A percentile compares a stretch with the other conserved stretches of the same genome.
Conservation (phyloP, 345 rosid species). For the Linum trigynum region DNA sequence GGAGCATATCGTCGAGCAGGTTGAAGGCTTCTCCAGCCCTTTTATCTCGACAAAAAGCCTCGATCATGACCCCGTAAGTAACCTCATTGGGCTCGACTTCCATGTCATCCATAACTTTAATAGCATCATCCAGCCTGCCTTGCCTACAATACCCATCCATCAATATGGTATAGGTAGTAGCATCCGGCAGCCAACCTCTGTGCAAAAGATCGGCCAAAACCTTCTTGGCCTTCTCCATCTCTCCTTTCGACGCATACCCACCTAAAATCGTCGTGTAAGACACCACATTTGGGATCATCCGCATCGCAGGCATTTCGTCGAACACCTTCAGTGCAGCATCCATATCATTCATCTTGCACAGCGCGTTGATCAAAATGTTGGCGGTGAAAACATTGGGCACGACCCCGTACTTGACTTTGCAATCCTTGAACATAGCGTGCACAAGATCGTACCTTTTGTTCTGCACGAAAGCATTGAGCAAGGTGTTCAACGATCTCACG, state of each 20-base stretch:
- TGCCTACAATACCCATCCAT: conserved; percentile 70
- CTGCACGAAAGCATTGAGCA: conserved; percentile 64
- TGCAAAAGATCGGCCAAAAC: conserved; percentile 53
- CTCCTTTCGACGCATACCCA: conserved; percentile 62
- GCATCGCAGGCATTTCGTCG: conserved; percentile 79
- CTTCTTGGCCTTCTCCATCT: conserved; percentile 53
- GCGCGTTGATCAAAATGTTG: conserved; percentile 65
- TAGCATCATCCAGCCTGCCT: conserved; percentile 65
- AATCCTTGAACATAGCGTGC: conserved; percentile 41
- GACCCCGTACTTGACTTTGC: conserved; percentile 40
- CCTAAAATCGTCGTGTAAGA: conserved; percentile 69
- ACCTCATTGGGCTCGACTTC: conserved; percentile 75
- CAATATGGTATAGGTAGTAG: conserved; percentile 54
- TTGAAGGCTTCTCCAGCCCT: conserved; percentile 63
- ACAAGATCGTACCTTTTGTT: conserved; percentile 56
- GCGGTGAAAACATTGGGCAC: conserved; percentile 64
- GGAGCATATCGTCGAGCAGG: conserved; percentile 64
- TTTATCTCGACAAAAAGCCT: conserved; percentile 57
- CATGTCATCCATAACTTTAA: conserved; percentile 83
- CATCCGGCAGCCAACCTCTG: conserved; percentile 83
- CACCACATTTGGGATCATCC: conserved; percentile 63
- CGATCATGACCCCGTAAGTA: conserved; percentile 77
- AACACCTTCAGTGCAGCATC: conserved; percentile 51
- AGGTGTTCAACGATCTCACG: conserved; percentile 66
- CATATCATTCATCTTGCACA: conserved; percentile 48